Base-by-base conservation (phyloP, 2,329 filamentous ascomycete genomes). In the Parascedosporium putredinis region DNA sequence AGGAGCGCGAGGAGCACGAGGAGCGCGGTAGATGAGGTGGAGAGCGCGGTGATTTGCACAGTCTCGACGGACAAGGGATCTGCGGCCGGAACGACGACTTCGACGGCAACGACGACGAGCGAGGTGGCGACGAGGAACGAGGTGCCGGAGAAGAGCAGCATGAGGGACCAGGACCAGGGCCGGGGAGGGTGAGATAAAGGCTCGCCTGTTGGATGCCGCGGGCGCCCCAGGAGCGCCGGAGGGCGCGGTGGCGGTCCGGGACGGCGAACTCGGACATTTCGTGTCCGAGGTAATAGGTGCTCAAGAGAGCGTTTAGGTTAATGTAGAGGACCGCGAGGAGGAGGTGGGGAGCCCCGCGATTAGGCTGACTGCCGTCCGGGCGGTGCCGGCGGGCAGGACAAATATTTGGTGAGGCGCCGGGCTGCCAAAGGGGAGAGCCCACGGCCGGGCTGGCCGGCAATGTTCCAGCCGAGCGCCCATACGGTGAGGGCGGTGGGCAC, bases 111-210 rank as follows among this genome's bases (percentile, higher is more conserved):
- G 16, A 65, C 57, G 34, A 71, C 65, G 8, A 75, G 59, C 51
- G 68, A 64, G 54, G 73, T 68, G 55, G 67, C 70, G n/a, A 75
- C 61, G 3, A 70, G 60, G 57, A 77, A 71, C 16, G 66, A 65
- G 54, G 72, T 64, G 3, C 58, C 68, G 1, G 65, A 57, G 52
- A 76, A 74, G 36, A 72, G 58, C 6, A 61, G 57, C 48, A 73
- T 60, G 2, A 78, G 64, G 2, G 67, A 50, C 68, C 69, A 70
- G 14, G 70, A 74, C 9, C 67, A 60, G 2, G 67, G 65, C 2
- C 68, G 65, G 75, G 75, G 1, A 78, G 63, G 1, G 75, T 76
- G 12, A 78, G 64, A 57, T 69, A 74, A 0, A 76, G 63, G 6
- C 70, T 72, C 1, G 69, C 67, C 0, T 60, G 67, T 60, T 78